phyloP scores from a whole-genome alignment of 371 early-diverging fungal species.

The Capillidium rhysosporum region DNA sequence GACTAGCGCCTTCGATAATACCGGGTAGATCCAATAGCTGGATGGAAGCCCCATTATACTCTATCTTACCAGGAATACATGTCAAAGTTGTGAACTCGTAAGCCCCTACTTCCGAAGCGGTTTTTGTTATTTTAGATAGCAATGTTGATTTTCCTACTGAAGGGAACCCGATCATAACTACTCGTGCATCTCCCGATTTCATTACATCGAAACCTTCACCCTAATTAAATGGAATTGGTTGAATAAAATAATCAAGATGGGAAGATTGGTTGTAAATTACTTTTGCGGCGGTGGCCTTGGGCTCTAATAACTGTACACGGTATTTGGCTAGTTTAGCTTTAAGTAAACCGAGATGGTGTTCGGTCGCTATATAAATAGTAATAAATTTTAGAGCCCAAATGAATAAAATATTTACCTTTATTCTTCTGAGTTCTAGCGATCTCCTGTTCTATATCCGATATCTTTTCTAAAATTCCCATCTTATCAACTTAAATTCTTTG shows the following conservation, averaged over 20 bases:
- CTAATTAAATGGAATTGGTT: constrained; percentile 12
- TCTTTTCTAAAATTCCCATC: constrained; percentile 91
- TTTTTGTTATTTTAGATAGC: constrained; percentile 85
- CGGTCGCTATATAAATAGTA: constrained; percentile 43
- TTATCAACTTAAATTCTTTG: background rate
- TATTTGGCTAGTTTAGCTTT: constrained; percentile 94
- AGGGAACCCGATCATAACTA: constrained; percentile 98
- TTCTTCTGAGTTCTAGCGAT: constrained; percentile 58
- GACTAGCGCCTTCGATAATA: constrained; percentile 89
- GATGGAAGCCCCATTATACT: constrained; percentile 95
- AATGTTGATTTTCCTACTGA: constrained; percentile 99
- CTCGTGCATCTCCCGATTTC: constrained; percentile 96
- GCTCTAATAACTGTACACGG: constrained; percentile 82
- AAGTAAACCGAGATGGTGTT: constrained; percentile 90
- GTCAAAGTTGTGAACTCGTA: constrained; percentile 99
- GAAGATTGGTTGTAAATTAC: constrained; percentile 12
- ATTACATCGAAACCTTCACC: constrained; percentile 96
- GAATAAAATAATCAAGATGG: background rate
- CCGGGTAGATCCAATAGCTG: constrained; percentile 75
- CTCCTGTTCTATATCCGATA: constrained; percentile 40
- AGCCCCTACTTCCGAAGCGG: constrained; percentile 79
- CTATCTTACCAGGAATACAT: constrained; percentile 94
- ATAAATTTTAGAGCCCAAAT: background rate
- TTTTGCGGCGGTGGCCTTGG: constrained; percentile 54
- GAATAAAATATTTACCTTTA: constrained; percentile 19